phyloP scores from a whole-genome alignment of 805 yeast species.

The Hanseniaspora guilliermondii region DNA sequence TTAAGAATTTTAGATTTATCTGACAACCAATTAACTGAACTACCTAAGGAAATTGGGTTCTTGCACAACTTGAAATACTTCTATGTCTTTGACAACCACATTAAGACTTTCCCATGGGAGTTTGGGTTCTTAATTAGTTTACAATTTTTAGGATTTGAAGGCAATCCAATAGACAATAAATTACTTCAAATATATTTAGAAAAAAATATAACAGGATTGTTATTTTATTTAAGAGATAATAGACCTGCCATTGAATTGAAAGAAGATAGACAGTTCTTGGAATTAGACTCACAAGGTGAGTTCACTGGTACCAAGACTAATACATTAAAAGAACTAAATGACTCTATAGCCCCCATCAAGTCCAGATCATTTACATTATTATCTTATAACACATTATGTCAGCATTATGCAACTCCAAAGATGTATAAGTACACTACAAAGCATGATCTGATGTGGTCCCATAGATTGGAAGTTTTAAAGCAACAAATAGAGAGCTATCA shows the following conservation, averaged over 20 bases:
- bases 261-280: constrained; percentile 71
- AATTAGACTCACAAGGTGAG: constrained; percentile 67
- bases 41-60: constrained; percentile 80
- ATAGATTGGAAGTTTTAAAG: constrained; percentile 63
- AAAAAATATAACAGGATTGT: constrained; percentile 73
- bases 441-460: constrained; percentile 94
- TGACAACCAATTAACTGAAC: constrained; percentile 50
- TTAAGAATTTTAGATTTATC: constrained; percentile 78
- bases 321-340: constrained; percentile 25
- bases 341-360: constrained; percentile 22
- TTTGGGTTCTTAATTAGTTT: constrained; percentile 77
- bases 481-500: constrained; percentile 55
- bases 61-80: constrained; percentile 68
- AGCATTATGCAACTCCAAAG: constrained; percentile 84
- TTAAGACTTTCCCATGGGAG: constrained; percentile 64
- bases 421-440: constrained; percentile 91
- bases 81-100: constrained; percentile 76
- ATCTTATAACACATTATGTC: constrained; percentile 87
- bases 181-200: constrained; percentile 58
- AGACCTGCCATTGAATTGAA: constrained; percentile 58
- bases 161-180: constrained; percentile 66
- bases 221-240: constrained; percentile 68
- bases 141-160: constrained; percentile 83
- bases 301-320: constrained; percentile 22
- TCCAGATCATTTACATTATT: constrained; percentile 55